Percentiles rank a stretch among this genome's conserved stretches.
phyloP scores from a whole-genome alignment of 805 yeast genomes.

The Candida lessepsii region DNA sequence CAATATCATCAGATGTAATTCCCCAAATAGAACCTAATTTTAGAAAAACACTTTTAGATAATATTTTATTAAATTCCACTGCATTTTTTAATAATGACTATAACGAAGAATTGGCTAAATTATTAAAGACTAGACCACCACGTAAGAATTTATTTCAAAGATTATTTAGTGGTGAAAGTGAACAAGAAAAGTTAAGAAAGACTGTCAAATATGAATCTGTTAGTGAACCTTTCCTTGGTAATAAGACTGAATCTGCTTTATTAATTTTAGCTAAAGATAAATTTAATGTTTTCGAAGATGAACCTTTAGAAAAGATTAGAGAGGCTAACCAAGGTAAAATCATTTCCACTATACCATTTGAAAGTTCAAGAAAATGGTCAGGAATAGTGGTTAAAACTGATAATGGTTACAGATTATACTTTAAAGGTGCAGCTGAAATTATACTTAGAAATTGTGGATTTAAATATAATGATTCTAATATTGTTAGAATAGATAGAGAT shows the following conservation, averaged over 20 bases:
- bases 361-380: conserved; percentile 90
- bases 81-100: conserved; percentile 75
- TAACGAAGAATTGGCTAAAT: conserved; percentile 29
- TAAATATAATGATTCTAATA: conserved; percentile 20
- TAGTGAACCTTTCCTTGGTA: conserved; percentile 74
- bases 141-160: conserved; percentile 27
- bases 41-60: conserved; percentile 38
- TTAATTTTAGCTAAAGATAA: conserved; percentile 62
- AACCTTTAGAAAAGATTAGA: conserved; percentile 44
- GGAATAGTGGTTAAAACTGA: conserved; percentile 63
- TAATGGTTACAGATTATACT: conserved; percentile 55
- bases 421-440: conserved; percentile 96
- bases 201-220: conserved; percentile 16
- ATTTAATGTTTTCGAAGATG: conserved; percentile 45
- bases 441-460: conserved; percentile 60
- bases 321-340: conserved; percentile 28
- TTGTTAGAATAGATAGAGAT: conserved; percentile 27
- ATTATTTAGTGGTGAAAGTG: conserved; percentile 18
- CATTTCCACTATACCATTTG: conserved; percentile 83
- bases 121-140: conserved; percentile 29
- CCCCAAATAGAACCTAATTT: conserved; percentile 21
- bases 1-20: conserved; percentile 24
- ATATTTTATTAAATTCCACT: conserved; percentile 78
- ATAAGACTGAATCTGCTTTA: conserved; percentile 92
- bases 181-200: conserved; percentile 13